A percentile compares a stretch with the other conserved stretches of the same genome.
phyloP scores from a whole-genome alignment of 148 eudicot species.

The Nepenthes gracilis region DNA sequence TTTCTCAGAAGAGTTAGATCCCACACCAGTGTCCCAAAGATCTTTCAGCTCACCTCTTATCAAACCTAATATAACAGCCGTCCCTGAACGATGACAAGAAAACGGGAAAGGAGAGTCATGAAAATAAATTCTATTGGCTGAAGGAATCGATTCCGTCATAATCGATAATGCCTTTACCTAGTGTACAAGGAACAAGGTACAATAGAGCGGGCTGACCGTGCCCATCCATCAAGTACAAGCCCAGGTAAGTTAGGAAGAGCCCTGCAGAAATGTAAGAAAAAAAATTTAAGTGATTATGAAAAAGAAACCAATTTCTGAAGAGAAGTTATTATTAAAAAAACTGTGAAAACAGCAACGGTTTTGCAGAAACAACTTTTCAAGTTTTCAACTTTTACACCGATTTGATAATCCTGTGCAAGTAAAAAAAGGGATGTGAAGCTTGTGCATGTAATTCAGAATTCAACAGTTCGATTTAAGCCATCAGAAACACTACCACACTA shows the following conservation, averaged over 20 bases:
- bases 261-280: constrained; percentile 26
- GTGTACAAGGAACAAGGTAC: constrained; percentile 91
- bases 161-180: constrained; percentile 38
- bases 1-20: not conserved
- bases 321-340: too few relatives aligned
- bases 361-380: too few relatives aligned
- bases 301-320: too few relatives aligned
- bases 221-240: constrained; percentile 67
- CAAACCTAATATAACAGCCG: constrained; percentile 39
- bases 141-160: not conserved
- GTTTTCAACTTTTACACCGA: too few relatives aligned
- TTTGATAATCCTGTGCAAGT: too few relatives aligned
- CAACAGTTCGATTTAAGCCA: too few relatives aligned
- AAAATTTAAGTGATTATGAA: too few relatives aligned
- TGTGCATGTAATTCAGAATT: too few relatives aligned
- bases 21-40: constrained; percentile 37
- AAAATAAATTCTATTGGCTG: not conserved
- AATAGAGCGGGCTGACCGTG: constrained; percentile 94
- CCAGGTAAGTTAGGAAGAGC: constrained; percentile 55
- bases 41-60: constrained; percentile 59
- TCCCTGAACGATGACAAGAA: constrained; percentile 28
- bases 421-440: too few relatives aligned
- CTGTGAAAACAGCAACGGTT: too few relatives aligned
- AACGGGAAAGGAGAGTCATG: not conserved
- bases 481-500: too few relatives aligned